phyloP scores from a whole-genome alignment of 2,329 filamentous ascomycete genomes.

The Scedosporium dehoogii region DNA sequence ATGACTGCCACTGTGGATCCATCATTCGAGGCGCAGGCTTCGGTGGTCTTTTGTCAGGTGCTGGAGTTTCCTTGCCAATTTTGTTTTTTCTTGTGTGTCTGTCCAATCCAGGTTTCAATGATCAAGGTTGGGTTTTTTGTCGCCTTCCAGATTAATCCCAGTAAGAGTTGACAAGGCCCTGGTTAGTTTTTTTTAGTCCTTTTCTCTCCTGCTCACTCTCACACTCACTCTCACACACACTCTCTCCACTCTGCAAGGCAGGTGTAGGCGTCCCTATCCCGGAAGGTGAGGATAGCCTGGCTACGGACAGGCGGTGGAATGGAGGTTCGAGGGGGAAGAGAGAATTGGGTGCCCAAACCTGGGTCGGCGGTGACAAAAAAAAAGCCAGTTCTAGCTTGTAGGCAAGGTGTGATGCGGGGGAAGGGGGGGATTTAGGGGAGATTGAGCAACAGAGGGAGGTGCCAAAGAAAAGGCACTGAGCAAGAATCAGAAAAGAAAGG shows the following conservation, averaged over 20 bases:
- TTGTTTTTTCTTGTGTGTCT: neutral
- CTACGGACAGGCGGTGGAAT: too few species aligned
- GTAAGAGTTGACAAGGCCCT: neutral
- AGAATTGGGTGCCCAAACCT: too few species aligned
- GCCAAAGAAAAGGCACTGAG: too few species aligned
- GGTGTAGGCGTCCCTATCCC: neutral
- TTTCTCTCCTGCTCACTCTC: neutral
- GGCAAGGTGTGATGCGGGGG: too few species aligned
- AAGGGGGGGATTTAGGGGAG: too few species aligned
- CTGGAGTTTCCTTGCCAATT: neutral
- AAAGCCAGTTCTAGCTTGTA: too few species aligned
- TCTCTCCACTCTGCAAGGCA: neutral
- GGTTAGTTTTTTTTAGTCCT: neutral
- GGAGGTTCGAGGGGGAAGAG: too few species aligned
- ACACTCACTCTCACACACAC: neutral
- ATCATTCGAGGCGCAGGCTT: constrained; percentile 19
- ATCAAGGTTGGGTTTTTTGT: neutral
- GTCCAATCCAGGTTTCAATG: neutral
- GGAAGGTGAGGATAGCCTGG: neutral
- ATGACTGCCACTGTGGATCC: constrained; percentile 53
- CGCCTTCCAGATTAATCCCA: neutral
- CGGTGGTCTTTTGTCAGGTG: neutral
- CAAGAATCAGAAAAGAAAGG: too few species aligned
- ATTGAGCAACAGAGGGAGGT: too few species aligned
- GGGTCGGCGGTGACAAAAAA: too few species aligned